phyloP scores from a whole-genome alignment of 2,329 filamentous ascomycete genomes.

The Xylaria digitata region DNA sequence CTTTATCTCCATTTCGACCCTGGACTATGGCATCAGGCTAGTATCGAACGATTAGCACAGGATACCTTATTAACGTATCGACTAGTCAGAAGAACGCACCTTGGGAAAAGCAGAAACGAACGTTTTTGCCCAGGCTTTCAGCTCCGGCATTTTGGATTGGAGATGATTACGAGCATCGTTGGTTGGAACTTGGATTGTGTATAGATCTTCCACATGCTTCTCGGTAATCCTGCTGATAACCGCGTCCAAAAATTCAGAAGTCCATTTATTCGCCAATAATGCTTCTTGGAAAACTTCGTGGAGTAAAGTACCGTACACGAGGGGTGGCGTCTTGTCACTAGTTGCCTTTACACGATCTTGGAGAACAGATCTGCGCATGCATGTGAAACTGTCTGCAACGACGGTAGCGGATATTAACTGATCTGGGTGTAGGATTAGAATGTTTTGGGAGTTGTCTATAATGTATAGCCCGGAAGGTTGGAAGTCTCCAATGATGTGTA shows the following conservation, averaged over 20 bases:
- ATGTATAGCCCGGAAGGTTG: constrained; percentile 77
- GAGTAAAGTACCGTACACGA: constrained; percentile 92
- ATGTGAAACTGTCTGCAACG: constrained; percentile 95
- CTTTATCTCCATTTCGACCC: constrained; percentile 80
- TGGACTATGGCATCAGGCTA: constrained; percentile 78
- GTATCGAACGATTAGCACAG: constrained; percentile 47
- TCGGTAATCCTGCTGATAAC: constrained; percentile 77
- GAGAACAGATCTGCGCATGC: constrained; percentile 88
- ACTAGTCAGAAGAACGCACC: constrained; percentile 55
- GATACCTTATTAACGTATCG: constrained; percentile 20
- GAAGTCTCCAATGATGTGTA: constrained; percentile 88
- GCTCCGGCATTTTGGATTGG: constrained; percentile 81
- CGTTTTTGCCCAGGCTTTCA: constrained; percentile 83
- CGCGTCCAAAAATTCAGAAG: constrained; percentile 71
- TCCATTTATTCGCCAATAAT: constrained; percentile 85
- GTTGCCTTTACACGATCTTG: constrained; percentile 96
- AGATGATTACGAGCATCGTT: constrained; percentile 82
- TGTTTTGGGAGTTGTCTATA: constrained; percentile 82
- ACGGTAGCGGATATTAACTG: constrained; percentile 95
- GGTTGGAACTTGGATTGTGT: constrained; percentile 82
- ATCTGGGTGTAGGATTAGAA: constrained; percentile 93
- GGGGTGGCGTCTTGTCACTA: constrained; percentile 78
- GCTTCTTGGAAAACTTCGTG: constrained; percentile 97
- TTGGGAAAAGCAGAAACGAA: constrained; percentile 81
- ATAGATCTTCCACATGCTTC: constrained; percentile 87